phyloP scores from a whole-genome alignment of 805 yeast genomes.

The Nematodospora valgi region DNA sequence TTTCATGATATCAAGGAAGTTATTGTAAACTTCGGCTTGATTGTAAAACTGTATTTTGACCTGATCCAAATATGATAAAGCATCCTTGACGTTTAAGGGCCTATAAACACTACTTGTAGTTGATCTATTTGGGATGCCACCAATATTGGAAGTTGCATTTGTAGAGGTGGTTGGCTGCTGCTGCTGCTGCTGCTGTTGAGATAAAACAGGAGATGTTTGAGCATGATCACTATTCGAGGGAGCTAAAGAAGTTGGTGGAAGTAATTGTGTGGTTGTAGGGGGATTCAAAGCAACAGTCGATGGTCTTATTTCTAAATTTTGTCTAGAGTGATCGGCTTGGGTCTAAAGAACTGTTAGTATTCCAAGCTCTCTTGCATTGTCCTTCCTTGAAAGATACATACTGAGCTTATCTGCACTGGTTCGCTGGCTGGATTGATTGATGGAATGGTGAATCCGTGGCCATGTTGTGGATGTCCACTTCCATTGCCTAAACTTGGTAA shows the following conservation, averaged over 20 bases:
- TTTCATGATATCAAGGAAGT: constrained; percentile 96
- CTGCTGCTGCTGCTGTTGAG: constrained; percentile 12
- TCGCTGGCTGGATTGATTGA: constrained; percentile 40
- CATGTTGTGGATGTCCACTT: constrained; percentile 32
- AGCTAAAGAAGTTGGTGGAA: constrained; percentile 26
- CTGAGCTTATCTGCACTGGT: constrained; percentile 18
- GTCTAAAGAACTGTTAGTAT: too few relatives aligned
- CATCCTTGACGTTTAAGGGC: constrained; percentile 94
- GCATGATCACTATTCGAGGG: constrained; percentile 13
- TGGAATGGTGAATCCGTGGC: constrained; percentile 48
- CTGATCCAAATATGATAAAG: constrained; percentile 90
- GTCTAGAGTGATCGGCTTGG: constrained; percentile 20
- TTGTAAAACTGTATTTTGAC: constrained; percentile 88
- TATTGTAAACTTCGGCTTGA: constrained; percentile 95
- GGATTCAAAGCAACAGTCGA: constrained; percentile 18
- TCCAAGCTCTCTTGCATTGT: too few relatives aligned
- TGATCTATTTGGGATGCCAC: constrained; percentile 39
- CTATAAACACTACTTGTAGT: constrained; percentile 50
- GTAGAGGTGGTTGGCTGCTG: constrained; percentile 12
- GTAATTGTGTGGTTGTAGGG: constrained; percentile 18
- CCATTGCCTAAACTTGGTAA: constrained; percentile 48
- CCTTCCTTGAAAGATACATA: constrained; percentile 21
- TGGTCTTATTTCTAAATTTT: constrained; percentile 20
- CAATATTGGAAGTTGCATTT: constrained; percentile 16
- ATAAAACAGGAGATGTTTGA: constrained; percentile 18